phyloP scores from a whole-genome alignment of 352 stramenopile genomes.

The Phytophthora fragariaefolia region DNA sequence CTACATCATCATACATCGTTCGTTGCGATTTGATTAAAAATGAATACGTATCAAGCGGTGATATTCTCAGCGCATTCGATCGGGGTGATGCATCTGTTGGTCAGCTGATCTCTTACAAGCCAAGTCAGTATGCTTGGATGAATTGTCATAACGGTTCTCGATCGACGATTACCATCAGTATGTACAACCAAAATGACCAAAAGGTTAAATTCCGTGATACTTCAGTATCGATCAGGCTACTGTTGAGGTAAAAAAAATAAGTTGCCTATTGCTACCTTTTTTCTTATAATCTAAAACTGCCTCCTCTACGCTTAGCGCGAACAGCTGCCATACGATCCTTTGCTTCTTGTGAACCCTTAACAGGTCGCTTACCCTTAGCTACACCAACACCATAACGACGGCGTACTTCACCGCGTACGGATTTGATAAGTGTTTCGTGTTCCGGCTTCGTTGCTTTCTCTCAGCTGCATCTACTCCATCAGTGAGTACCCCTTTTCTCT shows the following conservation, averaged over 20 bases:
- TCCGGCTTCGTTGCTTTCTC: not conserved
- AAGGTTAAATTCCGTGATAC: conserved; percentile 2
- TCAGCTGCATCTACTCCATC: not conserved
- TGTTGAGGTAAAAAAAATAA: conserved; percentile 15
- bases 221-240: conserved; percentile 6
- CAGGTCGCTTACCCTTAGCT: not conserved
- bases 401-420: not conserved
- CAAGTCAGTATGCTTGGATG: conserved; percentile 26
- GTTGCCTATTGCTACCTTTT: not conserved
- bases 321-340: not conserved
- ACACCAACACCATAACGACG: not conserved
- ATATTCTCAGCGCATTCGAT: conserved; percentile 23
- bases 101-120: conserved; percentile 12
- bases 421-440: not conserved
- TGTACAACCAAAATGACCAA: conserved; percentile 19
- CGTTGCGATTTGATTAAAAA: conserved; percentile 32
- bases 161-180: conserved; percentile 9
- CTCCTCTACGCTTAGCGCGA: conserved; percentile 5
- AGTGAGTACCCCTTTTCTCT: not conserved
- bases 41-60: conserved; percentile 15
- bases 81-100: conserved; percentile 9
- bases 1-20: conserved; percentile 16
- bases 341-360: not conserved
- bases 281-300: conserved; percentile 13
- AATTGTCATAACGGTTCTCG: conserved; percentile 11